phyloP scores from a whole-genome alignment of 805 yeast genomes.

The Yarrowia hollandica region DNA sequence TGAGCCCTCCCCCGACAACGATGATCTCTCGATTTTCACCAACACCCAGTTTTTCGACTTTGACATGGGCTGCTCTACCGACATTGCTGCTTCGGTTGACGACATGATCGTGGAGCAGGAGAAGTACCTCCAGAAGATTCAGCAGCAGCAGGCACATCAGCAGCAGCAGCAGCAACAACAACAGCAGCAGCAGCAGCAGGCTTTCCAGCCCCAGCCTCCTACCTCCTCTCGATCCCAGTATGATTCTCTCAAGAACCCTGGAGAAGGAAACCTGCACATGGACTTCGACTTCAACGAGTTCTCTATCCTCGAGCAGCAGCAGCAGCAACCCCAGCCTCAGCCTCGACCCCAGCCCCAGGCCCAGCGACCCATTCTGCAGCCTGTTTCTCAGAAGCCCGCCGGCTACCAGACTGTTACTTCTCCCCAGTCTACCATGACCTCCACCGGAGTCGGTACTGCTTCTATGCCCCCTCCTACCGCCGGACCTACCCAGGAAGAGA shows the following conservation, averaged over 20 bases:
- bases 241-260: conserved; percentile 24
- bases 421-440: conserved; percentile 30
- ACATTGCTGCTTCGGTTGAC: conserved; percentile 45
- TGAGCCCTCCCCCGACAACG: conserved; percentile 35
- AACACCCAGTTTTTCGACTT: conserved; percentile 49
- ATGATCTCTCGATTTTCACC: conserved; percentile 46
- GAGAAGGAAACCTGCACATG: conserved; percentile 12
- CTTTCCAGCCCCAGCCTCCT: conserved; percentile 18
- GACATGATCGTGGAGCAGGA: conserved; percentile 46
- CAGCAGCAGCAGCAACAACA: conserved; percentile 30
- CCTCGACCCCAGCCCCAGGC: background rate
- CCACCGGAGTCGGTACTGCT: conserved; percentile 21
- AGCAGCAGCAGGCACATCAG: conserved; percentile 30
- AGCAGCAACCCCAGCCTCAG: background rate
- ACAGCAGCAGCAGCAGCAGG: conserved; percentile 4
- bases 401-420: conserved; percentile 16
- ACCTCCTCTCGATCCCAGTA: conserved; percentile 22
- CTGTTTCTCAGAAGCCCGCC: conserved; percentile 13
- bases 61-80: conserved; percentile 47
- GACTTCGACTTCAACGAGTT: conserved; percentile 28
- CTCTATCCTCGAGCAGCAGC: conserved; percentile 25
- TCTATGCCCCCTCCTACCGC: conserved; percentile 26
- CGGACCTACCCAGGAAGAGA: conserved; percentile 29
- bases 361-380: conserved; percentile 6
- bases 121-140: conserved; percentile 41